Evolutionary conservation across 202 grass and related monocot species (phyloP).

Genomic region (Panicum hallii): DNA sequence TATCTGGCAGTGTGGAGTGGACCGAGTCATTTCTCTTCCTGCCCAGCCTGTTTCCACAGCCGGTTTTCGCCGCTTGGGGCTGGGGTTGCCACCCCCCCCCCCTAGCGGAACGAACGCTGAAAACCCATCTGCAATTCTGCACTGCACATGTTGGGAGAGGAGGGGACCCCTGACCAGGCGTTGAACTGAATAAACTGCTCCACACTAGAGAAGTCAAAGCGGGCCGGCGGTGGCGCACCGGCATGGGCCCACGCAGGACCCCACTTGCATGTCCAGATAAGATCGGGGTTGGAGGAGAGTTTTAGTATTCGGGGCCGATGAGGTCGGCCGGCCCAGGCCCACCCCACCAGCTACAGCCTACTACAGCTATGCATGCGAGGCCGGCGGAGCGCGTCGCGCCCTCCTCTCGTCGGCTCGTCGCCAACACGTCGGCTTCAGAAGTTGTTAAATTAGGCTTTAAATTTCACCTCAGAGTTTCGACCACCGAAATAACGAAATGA

Average conservation of each 20-base stretch:
- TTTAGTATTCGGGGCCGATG: not conserved
- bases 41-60: not conserved
- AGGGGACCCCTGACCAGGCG: not conserved
- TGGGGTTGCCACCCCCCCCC: too few species aligned
- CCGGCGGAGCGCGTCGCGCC: not conserved
- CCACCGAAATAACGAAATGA: not conserved
- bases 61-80: not conserved
- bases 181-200: constrained; percentile 1
- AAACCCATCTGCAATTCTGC: not conserved
- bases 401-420: not conserved
- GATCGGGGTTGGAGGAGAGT: not conserved
- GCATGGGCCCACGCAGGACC: not conserved
- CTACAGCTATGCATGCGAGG: not conserved
- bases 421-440: not conserved
- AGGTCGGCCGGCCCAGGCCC: not conserved
- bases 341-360: not conserved
- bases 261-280: not conserved
- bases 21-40: not conserved
- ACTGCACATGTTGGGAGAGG: not conserved
- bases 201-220: not conserved
- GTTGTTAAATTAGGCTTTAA: too few species aligned
- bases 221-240: not conserved
- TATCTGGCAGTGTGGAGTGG: not conserved
- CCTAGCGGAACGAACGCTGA: not conserved
- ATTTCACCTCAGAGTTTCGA: not conserved